Percentiles rank a stretch among this genome's conserved stretches.
Evolutionary conservation across 371 early-diverging fungal species (phyloP).

Genomic region (Mucor piriformis): DNA sequence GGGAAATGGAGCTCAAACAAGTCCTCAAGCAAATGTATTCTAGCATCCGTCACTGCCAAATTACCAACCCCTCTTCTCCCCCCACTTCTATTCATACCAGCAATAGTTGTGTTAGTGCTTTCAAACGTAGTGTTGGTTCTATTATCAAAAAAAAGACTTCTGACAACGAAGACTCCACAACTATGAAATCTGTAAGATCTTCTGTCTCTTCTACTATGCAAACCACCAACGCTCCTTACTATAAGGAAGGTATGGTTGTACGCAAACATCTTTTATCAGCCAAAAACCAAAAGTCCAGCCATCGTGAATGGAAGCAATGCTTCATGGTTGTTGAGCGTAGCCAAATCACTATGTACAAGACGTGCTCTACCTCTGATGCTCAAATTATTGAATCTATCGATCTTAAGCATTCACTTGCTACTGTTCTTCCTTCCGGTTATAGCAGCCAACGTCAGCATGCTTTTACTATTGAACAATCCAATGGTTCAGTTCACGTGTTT

Average conservation of each 20-base stretch:
- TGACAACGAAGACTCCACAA: constrained; percentile 18
- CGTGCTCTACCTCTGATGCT: constrained; percentile 38
- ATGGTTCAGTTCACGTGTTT: constrained; percentile 83
- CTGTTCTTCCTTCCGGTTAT: constrained; percentile 83
- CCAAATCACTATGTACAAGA: constrained; percentile 76
- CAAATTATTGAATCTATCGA: constrained; percentile 53
- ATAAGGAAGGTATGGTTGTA: constrained; percentile 73
- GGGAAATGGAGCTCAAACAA: constrained; percentile 23
- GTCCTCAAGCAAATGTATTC: constrained; percentile 53
- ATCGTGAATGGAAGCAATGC: constrained; percentile 81
- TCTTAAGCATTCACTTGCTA: constrained; percentile 80
- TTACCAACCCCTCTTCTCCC: constrained; percentile 55
- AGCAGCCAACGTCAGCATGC: constrained; percentile 75
- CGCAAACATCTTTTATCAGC: constrained; percentile 81
- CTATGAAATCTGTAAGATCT: background rate
- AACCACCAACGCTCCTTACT: constrained; percentile 35
- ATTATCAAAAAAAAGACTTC: constrained; percentile 37
- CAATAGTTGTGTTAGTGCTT: constrained; percentile 13
- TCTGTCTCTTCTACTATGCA: constrained; percentile 20
- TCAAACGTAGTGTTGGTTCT: constrained; percentile 40
- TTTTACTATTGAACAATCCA: constrained; percentile 80
- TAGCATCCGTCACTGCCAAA: constrained; percentile 65
- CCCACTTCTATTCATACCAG: background rate
- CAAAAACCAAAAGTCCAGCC: constrained; percentile 72
- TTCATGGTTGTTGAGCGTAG: constrained; percentile 73